phyloP scores from a whole-genome alignment of 257 asterid species.

The Echium plantagineum region DNA sequence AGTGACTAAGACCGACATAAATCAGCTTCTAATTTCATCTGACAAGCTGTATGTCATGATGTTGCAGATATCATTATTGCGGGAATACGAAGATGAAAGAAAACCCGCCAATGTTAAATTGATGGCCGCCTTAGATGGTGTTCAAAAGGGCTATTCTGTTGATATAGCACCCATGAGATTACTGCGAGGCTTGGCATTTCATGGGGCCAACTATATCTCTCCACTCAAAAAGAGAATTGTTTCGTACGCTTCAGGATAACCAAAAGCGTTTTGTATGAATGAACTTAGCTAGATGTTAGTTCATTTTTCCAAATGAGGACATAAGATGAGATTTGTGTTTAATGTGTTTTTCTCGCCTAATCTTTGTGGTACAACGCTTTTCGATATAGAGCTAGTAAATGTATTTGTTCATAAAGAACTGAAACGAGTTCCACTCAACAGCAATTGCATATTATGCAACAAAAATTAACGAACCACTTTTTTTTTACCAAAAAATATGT shows the following conservation, averaged over 20 bases:
- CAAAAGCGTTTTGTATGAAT: constrained; percentile 13
- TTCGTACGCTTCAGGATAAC: constrained; percentile 77
- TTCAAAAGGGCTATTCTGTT: constrained; percentile 85
- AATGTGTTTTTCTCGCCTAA: background rate
- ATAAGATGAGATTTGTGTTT: background rate
- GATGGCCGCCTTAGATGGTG: constrained; percentile 88
- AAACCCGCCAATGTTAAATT: constrained; percentile 60
- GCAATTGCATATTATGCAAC: no score
- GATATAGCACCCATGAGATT: constrained; percentile 75
- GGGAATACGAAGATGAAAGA: constrained; percentile 75
- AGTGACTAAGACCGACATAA: no score
- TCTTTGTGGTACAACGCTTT: background rate
- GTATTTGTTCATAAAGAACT: no score
- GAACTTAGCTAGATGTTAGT: background rate
- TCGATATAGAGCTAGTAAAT: no score
- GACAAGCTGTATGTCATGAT: background rate
- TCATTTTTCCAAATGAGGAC: background rate
- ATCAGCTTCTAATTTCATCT: background rate
- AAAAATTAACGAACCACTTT: no score
- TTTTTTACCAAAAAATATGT: no score
- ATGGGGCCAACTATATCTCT: constrained; percentile 62
- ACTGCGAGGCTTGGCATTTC: constrained; percentile 80
- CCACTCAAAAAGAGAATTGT: constrained; percentile 71
- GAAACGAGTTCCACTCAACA: no score
- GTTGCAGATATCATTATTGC: constrained; percentile 53